Evolutionary conservation across 495 filamentous ascomycete genomes (phyloP).

Genomic region (Penicillium soppii): DNA sequence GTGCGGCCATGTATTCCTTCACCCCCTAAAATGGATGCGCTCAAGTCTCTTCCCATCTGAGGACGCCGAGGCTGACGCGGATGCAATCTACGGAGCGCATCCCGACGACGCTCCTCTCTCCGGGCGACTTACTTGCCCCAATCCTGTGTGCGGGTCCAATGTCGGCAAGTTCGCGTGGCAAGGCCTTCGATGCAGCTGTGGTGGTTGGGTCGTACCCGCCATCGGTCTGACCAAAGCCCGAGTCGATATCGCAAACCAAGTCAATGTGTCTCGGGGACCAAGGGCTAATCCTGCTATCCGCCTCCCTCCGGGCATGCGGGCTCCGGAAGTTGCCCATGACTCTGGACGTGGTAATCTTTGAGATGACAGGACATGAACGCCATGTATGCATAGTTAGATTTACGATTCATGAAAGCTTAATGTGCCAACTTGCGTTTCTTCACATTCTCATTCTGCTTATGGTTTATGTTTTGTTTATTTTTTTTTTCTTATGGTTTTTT

Average conservation of each 20-base stretch:
- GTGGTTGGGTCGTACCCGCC: slow-evolving; percentile 86
- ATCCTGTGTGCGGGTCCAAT: slow-evolving; percentile 68
- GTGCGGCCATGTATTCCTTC: slow-evolving; percentile 86
- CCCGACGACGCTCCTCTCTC: slow-evolving; percentile 65
- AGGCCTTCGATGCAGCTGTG: slow-evolving; percentile 89
- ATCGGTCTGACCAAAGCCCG: slow-evolving; percentile 79
- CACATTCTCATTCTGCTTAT: background rate
- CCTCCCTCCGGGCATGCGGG: slow-evolving; percentile 42
- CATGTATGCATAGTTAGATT: slow-evolving; percentile 13
- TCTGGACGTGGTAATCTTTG: slow-evolving; percentile 36
- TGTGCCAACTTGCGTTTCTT: background rate
- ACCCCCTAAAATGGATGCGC: slow-evolving; percentile 93
- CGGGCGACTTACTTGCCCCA: slow-evolving; percentile 81
- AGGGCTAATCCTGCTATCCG: slow-evolving; percentile 32
- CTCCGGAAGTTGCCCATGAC: slow-evolving; percentile 14
- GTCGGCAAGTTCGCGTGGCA: slow-evolving; percentile 96
- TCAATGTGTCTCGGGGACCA: slow-evolving; percentile 18
- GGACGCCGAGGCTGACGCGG: slow-evolving; percentile 9
- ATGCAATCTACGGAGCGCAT: slow-evolving; percentile 16
- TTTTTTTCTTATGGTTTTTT: background rate
- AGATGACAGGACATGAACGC: slow-evolving; percentile 5
- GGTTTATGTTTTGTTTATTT: background rate
- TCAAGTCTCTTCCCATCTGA: slow-evolving; percentile 56
- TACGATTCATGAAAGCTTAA: slow-evolving; percentile 18
- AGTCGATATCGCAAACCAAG: slow-evolving; percentile 60